Evolutionary conservation across 2,329 filamentous ascomycete species (phyloP).

Genomic region (Lojkania enalia): DNA sequence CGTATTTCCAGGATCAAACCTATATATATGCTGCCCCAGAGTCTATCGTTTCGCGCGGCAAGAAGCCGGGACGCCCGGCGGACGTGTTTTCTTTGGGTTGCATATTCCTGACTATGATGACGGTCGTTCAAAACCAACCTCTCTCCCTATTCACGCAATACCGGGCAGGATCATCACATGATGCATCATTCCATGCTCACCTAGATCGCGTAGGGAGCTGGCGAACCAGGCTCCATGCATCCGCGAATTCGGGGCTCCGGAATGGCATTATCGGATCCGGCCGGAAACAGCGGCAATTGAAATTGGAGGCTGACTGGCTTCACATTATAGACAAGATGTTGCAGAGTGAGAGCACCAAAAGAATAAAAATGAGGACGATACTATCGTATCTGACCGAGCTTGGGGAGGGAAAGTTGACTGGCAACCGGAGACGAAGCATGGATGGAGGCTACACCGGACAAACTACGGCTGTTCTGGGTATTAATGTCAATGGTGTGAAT

Average conservation of each 20-base stretch:
- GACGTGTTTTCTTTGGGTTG: constrained; percentile 48
- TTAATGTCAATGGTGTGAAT: constrained; percentile 5
- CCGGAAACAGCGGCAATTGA: constrained; percentile 36
- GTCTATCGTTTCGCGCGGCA: constrained; percentile 40
- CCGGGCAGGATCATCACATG: constrained; percentile 37
- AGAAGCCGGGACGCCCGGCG: constrained; percentile 30
- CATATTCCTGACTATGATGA: constrained; percentile 46
- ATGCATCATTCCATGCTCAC: constrained; percentile 46
- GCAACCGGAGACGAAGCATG: constrained; percentile 38
- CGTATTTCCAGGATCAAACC: constrained; percentile 38
- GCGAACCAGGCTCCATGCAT: constrained; percentile 37
- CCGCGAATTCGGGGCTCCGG: constrained; percentile 34
- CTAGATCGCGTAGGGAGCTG: constrained; percentile 41
- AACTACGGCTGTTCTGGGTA: constrained; percentile 23
- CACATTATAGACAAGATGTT: constrained; percentile 44
- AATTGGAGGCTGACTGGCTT: constrained; percentile 39
- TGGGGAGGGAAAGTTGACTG: constrained; percentile 32
- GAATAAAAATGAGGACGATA: constrained; percentile 38
- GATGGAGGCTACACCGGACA: constrained; percentile 41
- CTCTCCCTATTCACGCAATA: constrained; percentile 40
- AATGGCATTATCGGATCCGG: constrained; percentile 34
- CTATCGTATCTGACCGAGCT: constrained; percentile 30
- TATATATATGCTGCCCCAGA: constrained; percentile 47
- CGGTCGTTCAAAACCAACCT: constrained; percentile 41
- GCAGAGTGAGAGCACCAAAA: constrained; percentile 33